Base-by-base conservation (phyloP, 1,284 basidiomycete species). In the Porogramme epimiltina region DNA sequence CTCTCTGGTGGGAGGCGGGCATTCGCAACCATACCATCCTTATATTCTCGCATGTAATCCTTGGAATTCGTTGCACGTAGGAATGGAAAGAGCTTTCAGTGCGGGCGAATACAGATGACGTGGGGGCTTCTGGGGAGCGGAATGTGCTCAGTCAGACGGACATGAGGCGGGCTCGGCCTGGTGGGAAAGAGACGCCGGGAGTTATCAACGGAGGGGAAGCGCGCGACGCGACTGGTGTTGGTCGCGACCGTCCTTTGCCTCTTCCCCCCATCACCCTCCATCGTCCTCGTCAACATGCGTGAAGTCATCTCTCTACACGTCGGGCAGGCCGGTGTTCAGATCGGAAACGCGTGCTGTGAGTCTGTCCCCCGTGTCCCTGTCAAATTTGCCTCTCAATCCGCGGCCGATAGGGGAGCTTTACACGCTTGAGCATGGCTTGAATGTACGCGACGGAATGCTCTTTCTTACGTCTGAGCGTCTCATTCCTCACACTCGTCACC, bases 391-490 rank as follows among this genome's bases (percentile, higher is more conserved):
- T 42, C 46, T 56, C 19, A 52, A 38, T n/a, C 18, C 15, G 38
- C 42, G 41, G 54, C 55, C 34, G n/a, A 51, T 66, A 91, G 89
- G 95, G 96, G 95, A 98, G 75, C 85, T 99, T 60, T 99, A 99
- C 80, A 96, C 94, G 62, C 84, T 95, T 67, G 96, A 99, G 73
- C 97, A 99, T 73, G 95, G 95, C 63, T 80, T 99, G 60, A 93
- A 87, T 73, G 93, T 95, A 73, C 72, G 84, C 49, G 51, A 43
- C 16, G 9, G 24, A 26, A n/a, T n/a, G n/a, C n/a, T 43, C 33
- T 24, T 25, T 22, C 44, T 22, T 24, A 20, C 25, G 16, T 24
- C 45, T 47, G 20, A 28, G 19, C 19, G 20, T 22, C 42, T 41
- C 24, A 36, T 37, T 28, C 3, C 37, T 45, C n/a, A 45, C 51